These are phyloP conservation scores for Neurospora sp. DNA, from an alignment of 495 filamentous ascomycete species.

Conservation along the genomic window DNA sequence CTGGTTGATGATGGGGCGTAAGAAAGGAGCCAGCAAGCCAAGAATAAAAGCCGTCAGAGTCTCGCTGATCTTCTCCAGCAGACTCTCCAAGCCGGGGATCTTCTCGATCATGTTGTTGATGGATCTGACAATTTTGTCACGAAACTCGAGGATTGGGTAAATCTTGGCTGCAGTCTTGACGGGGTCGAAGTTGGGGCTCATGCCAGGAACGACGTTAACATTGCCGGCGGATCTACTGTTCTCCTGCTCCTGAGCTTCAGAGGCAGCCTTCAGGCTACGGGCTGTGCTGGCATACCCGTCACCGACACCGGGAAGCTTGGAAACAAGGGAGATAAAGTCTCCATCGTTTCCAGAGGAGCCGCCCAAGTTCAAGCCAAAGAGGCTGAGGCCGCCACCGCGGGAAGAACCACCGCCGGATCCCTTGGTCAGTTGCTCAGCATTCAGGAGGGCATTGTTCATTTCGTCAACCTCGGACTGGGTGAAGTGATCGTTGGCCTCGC, in stretches of 20 bases:
- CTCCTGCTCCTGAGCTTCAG: slow-evolving; percentile 62
- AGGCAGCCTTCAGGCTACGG: slow-evolving; percentile 58
- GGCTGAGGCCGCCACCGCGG: slow-evolving; percentile 11
- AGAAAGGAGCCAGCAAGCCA: slow-evolving; percentile 78
- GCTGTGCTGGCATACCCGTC: slow-evolving; percentile 66
- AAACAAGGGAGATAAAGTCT: slow-evolving; percentile 60
- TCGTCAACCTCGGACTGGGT: slow-evolving; percentile 91
- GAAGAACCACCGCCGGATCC: neutral
- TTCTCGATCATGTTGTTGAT: slow-evolving; percentile 80
- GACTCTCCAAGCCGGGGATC: slow-evolving; percentile 76
- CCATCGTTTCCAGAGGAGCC: slow-evolving; percentile 11
- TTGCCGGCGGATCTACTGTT: slow-evolving; percentile 35
- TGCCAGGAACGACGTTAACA: slow-evolving; percentile 49
- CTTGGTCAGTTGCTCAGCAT: slow-evolving; percentile 31
- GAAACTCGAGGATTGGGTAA: slow-evolving; percentile 88
- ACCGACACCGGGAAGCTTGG: slow-evolving; percentile 68
- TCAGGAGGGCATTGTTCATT: slow-evolving; percentile 64
- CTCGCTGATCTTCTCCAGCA: slow-evolving; percentile 86
- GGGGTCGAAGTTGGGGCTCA: slow-evolving; percentile 71
- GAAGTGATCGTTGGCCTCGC: slow-evolving; percentile 91
- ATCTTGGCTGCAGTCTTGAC: slow-evolving; percentile 72
- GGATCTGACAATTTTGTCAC: slow-evolving; percentile 80
- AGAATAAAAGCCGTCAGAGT: slow-evolving; percentile 83
- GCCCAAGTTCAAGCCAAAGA: slow-evolving; percentile 30
- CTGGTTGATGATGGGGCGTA: slow-evolving; percentile 82